A percentile compares a stretch with the other conserved stretches of the same genome.
Conservation (phyloP, 306 rosid genomes). For the Vigna trinervia region DNA sequence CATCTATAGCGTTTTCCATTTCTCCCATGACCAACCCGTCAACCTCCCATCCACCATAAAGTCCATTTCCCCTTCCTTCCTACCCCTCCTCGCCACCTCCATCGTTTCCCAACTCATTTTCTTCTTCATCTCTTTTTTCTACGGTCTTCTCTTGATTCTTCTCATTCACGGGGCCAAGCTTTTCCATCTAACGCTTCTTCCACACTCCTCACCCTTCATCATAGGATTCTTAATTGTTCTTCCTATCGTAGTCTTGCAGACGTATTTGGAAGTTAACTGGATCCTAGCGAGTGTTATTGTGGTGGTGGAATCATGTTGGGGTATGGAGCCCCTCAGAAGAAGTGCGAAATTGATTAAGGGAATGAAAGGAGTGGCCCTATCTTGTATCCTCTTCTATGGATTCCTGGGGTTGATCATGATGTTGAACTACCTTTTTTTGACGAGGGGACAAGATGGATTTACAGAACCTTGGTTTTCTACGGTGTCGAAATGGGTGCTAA, state of each 20-base stretch:
- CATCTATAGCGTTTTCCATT: conserved; percentile 61
- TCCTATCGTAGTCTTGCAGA: not conserved
- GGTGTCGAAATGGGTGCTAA: not conserved
- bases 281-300: not conserved
- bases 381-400: not conserved
- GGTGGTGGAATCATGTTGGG: conserved; percentile 11
- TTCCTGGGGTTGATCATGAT: too few relatives aligned
- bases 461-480: not conserved
- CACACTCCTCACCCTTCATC: not conserved
- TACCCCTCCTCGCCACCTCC: conserved; percentile 53
- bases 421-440: too few relatives aligned
- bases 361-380: not conserved
- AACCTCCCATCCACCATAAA: conserved; percentile 55
- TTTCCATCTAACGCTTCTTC: not conserved
- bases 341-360: not conserved
- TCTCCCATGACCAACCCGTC: conserved; percentile 60
- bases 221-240: not conserved
- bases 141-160: conserved; percentile 32
- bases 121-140: not conserved
- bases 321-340: not conserved
- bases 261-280: conserved; percentile 3
- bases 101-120: conserved; percentile 31
- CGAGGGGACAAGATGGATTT: too few relatives aligned
- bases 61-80: conserved; percentile 52
- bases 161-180: not conserved